Conservation (phyloP, 768 basidiomycete species). For the Trametes punicea region DNA sequence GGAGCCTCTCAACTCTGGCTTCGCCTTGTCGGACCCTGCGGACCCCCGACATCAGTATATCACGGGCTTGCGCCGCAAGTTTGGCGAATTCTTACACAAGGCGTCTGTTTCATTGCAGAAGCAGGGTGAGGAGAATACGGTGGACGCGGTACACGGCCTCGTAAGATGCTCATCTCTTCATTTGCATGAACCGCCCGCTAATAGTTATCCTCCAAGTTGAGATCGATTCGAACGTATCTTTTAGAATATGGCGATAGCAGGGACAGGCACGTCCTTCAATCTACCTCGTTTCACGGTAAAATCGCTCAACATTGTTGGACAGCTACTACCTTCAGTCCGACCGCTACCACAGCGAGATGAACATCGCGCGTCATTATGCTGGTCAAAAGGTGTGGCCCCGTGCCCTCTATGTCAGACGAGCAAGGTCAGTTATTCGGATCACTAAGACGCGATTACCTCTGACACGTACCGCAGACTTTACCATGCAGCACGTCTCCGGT, state of each 20-base stretch:
- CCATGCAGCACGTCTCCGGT: constrained; percentile 62
- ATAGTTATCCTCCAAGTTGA: no score
- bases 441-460: background rate
- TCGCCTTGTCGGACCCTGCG: constrained; percentile 59
- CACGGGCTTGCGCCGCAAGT: constrained; percentile 50
- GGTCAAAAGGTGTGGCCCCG: constrained; percentile 78
- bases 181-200: no score
- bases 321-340: constrained; percentile 60
- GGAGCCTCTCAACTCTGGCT: constrained; percentile 59
- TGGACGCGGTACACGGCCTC: constrained; percentile 75
- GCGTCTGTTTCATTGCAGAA: constrained; percentile 65
- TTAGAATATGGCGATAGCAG: constrained; percentile 72
- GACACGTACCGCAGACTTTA: no score
- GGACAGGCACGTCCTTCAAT: constrained; percentile 39
- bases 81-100: constrained; percentile 66
- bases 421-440: constrained; percentile 42
- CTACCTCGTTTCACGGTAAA: background rate
- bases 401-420: constrained; percentile 62
- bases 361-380: constrained; percentile 63
- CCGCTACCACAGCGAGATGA: constrained; percentile 56
- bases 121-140: constrained; percentile 77
- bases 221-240: constrained; percentile 68
- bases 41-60: constrained; percentile 69
- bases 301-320: background rate
- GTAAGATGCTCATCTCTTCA: constrained; percentile 35